phyloP scores from a whole-genome alignment of 371 early-diverging fungal genomes.

The Rhizopus sp. region DNA sequence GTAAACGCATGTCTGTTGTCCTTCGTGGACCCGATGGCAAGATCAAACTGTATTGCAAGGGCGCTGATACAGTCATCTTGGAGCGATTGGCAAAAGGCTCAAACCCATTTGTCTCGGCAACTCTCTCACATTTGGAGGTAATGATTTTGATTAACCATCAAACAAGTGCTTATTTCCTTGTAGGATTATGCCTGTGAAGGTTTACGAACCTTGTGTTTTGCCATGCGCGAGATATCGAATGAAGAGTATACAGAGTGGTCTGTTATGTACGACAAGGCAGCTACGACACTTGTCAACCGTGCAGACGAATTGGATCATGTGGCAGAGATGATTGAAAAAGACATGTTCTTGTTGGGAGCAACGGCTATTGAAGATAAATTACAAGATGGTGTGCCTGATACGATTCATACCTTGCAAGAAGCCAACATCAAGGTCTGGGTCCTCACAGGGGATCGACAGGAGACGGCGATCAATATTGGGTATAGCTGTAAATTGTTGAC shows the following conservation, averaged over 20 bases:
- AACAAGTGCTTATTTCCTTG: neutral
- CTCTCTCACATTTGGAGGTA: conserved; percentile 74
- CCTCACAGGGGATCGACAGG: conserved; percentile 91
- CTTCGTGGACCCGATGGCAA: conserved; percentile 85
- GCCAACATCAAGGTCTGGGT: conserved; percentile 99
- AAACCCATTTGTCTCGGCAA: conserved; percentile 74
- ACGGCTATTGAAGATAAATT: conserved; percentile 99
- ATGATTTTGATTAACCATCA: neutral
- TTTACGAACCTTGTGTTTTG: conserved; percentile 91
- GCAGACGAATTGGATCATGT: conserved; percentile 86
- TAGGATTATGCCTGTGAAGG: conserved; percentile 88
- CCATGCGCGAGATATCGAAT: conserved; percentile 85
- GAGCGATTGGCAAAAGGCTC: conserved; percentile 78
- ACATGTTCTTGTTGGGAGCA: conserved; percentile 90
- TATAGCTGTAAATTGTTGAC: conserved; percentile 85
- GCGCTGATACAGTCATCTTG: conserved; percentile 97
- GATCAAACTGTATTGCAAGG: conserved; percentile 95
- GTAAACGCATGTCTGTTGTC: conserved; percentile 96
- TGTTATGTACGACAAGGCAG: conserved; percentile 80
- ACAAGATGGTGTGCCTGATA: conserved; percentile 97
- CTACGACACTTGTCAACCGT: conserved; percentile 88
- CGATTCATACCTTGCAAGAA: conserved; percentile 90
- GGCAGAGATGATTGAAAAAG: conserved; percentile 92
- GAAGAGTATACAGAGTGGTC: conserved; percentile 87
- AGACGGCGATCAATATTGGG: conserved; percentile 94